A percentile compares a stretch with the other conserved stretches of the same genome.
Evolutionary conservation across 2,329 filamentous ascomycete species (phyloP).

Genomic region (Biscogniauxia mediterranea): DNA sequence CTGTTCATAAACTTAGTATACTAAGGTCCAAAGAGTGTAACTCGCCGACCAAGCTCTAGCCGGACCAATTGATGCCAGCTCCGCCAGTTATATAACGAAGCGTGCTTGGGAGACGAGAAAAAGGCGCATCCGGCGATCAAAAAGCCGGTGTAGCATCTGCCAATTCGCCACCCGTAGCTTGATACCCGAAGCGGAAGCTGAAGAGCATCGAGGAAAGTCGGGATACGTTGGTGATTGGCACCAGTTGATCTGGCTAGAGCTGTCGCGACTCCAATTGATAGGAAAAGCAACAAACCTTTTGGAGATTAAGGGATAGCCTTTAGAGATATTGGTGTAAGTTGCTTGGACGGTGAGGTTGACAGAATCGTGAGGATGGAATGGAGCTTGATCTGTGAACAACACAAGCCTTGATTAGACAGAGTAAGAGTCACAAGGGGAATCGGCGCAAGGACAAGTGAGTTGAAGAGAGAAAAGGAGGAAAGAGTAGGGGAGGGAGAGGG

Average conservation of each 20-base stretch:
- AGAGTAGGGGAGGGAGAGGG: conserved; percentile 15
- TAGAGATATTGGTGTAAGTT: conserved; percentile 15
- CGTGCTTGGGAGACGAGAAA: conserved; percentile 10
- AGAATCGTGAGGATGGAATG: conserved; percentile 18
- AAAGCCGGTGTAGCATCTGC: conserved; percentile 3
- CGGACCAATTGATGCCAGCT: conserved; percentile 11
- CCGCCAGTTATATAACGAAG: neutral
- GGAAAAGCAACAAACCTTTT: conserved; percentile 19
- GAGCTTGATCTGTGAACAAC: conserved; percentile 32
- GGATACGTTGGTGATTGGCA: neutral
- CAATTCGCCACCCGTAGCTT: neutral
- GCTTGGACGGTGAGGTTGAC: conserved; percentile 3
- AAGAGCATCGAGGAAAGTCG: neutral
- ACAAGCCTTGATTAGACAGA: conserved; percentile 33
- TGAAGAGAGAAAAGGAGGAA: conserved; percentile 25
- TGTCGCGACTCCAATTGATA: conserved; percentile 13
- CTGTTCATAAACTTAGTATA: conserved; percentile 18
- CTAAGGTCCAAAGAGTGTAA: neutral
- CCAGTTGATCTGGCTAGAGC: conserved; percentile 4
- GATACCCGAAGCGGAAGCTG: neutral
- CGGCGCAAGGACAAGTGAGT: conserved; percentile 36
- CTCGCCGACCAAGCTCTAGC: conserved; percentile 1
- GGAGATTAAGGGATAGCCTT: conserved; percentile 4
- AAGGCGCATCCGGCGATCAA: conserved; percentile 15
- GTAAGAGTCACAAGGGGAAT: conserved; percentile 15